Conservation (phyloP, 2,329 filamentous ascomycete genomes). For the Penicillium paneum region DNA sequence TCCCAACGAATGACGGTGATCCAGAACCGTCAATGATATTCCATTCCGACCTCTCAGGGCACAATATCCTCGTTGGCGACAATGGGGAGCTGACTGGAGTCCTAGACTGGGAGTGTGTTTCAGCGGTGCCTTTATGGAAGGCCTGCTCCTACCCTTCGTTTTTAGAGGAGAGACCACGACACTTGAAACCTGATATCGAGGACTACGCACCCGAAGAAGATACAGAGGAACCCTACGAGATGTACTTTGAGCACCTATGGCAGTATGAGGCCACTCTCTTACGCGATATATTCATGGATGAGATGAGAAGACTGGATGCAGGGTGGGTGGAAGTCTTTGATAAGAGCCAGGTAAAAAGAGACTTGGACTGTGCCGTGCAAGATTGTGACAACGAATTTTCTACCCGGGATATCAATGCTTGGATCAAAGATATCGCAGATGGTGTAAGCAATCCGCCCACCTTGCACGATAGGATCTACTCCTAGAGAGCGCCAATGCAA, state of each 20-base stretch:
- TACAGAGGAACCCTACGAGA: neutral
- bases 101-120: constrained; percentile 22
- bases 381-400: neutral
- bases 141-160: constrained; percentile 13
- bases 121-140: constrained; percentile 17
- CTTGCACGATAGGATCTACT: neutral
- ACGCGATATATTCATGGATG: constrained; percentile 13
- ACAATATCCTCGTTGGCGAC: constrained; percentile 18
- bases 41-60: constrained; percentile 11
- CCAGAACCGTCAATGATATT: constrained; percentile 12
- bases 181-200: neutral
- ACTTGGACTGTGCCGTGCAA: constrained; percentile 12
- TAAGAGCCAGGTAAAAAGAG: constrained; percentile 8
- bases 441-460: neutral
- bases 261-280: constrained; percentile 16
- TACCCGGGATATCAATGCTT: neutral
- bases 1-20: neutral
- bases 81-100: constrained; percentile 11
- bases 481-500: neutral
- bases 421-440: neutral
- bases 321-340: neutral
- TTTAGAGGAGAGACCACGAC: constrained; percentile 2
- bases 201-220: constrained; percentile 1
- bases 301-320: constrained; percentile 12
- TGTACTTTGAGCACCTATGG: constrained; percentile 18